Conservation (phyloP, 768 basidiomycete species). For the Leccinum arenicola region DNA sequence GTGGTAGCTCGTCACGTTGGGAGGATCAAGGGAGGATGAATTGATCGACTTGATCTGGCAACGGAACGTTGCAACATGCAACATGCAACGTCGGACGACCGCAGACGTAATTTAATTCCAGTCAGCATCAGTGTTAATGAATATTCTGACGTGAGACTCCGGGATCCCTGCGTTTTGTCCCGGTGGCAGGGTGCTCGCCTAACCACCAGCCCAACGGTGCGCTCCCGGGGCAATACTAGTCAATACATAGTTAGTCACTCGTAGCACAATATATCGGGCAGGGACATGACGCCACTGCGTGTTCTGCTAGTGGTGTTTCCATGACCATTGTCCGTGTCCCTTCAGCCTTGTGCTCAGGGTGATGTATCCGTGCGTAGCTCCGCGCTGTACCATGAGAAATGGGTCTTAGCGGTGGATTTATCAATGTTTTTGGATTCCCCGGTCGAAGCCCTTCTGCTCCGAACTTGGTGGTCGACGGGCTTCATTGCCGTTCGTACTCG, state of each 20-base stretch:
- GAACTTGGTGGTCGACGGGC: neutral
- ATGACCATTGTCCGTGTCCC: neutral
- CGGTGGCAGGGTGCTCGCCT: neutral
- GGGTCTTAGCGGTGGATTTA: neutral
- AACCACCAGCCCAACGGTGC: neutral
- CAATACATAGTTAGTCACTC: neutral
- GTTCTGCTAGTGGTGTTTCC: conserved; percentile 11
- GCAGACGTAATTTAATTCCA: neutral
- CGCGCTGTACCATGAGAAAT: conserved; percentile 20
- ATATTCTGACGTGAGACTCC: neutral
- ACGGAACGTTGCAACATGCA: neutral
- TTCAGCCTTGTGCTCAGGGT: conserved; percentile 21
- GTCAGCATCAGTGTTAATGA: neutral
- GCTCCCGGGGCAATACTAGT: conserved; percentile 13
- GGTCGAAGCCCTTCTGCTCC: neutral
- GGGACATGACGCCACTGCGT: conserved; percentile 26
- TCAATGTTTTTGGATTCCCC: neutral
- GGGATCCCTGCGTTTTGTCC: neutral
- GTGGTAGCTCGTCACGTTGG: neutral
- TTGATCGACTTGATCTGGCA: conserved; percentile 7
- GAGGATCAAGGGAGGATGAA: neutral
- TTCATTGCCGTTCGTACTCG: neutral
- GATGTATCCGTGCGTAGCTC: conserved; percentile 18
- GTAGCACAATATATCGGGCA: conserved; percentile 3
- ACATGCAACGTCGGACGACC: neutral